These are phyloP conservation scores for Arabidopsis lyrata DNA, from an alignment of 441 rosid species.

Conservation along the genomic window DNA sequence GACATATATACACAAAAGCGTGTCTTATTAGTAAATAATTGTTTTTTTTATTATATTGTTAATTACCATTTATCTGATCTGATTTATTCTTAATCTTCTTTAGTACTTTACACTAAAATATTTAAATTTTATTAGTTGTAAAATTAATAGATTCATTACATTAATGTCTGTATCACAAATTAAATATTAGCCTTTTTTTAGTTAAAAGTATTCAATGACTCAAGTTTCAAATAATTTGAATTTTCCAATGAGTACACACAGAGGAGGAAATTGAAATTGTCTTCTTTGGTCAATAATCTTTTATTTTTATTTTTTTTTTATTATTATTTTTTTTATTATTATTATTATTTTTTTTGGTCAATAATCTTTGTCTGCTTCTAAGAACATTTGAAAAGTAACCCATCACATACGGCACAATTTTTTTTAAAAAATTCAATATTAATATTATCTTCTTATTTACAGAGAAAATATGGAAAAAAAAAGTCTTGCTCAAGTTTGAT, in stretches of 20 bases:
- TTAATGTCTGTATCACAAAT: not conserved
- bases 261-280: conserved; percentile 33
- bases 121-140: not conserved
- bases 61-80: not conserved
- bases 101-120: not conserved
- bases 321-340: too few relatives aligned
- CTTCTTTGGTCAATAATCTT: conserved; percentile 34
- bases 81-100: not conserved
- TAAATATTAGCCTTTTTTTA: not conserved
- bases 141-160: not conserved
- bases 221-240: conserved; percentile 29
- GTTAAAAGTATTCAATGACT: not conserved
- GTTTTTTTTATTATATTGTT: not conserved
- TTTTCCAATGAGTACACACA: conserved; percentile 27
- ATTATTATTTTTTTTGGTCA: too few relatives aligned
- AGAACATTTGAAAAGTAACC: conserved; percentile 42
- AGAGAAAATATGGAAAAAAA: not conserved
- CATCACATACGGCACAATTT: not conserved
- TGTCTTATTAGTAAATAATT: conserved; percentile 6
- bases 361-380: conserved; percentile 35
- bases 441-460: not conserved
- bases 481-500: not conserved
- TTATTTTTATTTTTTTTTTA: too few relatives aligned
- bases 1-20: conserved; percentile 25
- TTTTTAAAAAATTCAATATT: not conserved